These are phyloP conservation scores for Lasiosphaeriaceae sp. DNA, from an alignment of 495 filamentous ascomycete genomes.

Conservation along the genomic window DNA sequence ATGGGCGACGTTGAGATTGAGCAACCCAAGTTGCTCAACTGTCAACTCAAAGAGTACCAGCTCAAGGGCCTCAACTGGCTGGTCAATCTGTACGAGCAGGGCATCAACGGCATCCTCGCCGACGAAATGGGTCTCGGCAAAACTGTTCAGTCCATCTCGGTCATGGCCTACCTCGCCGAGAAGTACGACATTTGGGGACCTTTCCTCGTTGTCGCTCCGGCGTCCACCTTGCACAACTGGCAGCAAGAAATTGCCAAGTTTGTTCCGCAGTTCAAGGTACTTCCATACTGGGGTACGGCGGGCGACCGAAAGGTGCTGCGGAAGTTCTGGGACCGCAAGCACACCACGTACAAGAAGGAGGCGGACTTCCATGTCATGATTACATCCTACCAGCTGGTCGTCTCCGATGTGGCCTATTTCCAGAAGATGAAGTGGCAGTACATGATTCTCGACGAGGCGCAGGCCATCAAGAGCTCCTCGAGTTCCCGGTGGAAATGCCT, in stretches of 20 bases:
- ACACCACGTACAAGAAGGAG: constrained; percentile 89
- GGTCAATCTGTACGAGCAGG: constrained; percentile 97
- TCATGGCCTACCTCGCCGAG: constrained; percentile 98
- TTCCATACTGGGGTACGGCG: constrained; percentile 96
- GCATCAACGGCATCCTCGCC: constrained; percentile 98
- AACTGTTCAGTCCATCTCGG: constrained; percentile 97
- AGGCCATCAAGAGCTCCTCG: constrained; percentile 96
- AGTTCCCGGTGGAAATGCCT: constrained; percentile 96
- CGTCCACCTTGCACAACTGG: constrained; percentile 98
- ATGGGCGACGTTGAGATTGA: constrained; percentile 90
- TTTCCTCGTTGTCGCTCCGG: constrained; percentile 93
- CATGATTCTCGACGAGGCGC: constrained; percentile 98
- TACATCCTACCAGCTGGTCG: constrained; percentile 95
- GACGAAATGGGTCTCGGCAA: constrained; percentile 99
- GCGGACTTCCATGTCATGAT: constrained; percentile 93
- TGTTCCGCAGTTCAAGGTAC: constrained; percentile 86
- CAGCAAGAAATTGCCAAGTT: constrained; percentile 96
- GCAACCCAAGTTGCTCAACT: constrained; percentile 90
- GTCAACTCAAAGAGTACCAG: constrained; percentile 96
- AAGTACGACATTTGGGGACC: constrained; percentile 98
- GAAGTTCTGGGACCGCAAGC: constrained; percentile 98
- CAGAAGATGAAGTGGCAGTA: constrained; percentile 99
- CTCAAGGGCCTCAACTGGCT: constrained; percentile 98
- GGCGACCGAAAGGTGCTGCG: constrained; percentile 92
- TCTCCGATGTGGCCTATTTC: constrained; percentile 93